Conservation (phyloP, 2,329 filamentous ascomycete species). For the Fusarium guadeloupense region DNA sequence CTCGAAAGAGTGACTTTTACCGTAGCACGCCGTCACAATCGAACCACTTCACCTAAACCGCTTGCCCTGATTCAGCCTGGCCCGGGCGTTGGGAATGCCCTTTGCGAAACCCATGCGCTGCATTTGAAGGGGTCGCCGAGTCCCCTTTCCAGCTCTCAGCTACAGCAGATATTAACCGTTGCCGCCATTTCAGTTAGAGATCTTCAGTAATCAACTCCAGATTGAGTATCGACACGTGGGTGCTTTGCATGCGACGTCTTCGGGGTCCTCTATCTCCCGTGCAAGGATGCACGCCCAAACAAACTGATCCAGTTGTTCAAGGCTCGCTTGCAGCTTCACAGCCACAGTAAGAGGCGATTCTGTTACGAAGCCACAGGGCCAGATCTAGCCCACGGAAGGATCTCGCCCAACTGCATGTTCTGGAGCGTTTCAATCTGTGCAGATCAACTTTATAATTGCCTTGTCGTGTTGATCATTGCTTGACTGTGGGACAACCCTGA, state of each 20-base stretch:
- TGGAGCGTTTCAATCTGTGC: slow-evolving; percentile 1
- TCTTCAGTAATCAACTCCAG: slow-evolving; percentile 30
- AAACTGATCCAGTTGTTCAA: not conserved
- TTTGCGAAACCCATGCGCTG: slow-evolving; percentile 31
- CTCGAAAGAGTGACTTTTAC: slow-evolving; percentile 17
- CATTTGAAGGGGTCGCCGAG: slow-evolving; percentile 35
- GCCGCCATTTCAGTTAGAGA: slow-evolving; percentile 18
- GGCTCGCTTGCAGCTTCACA: slow-evolving; percentile 15
- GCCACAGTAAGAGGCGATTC: slow-evolving; percentile 31
- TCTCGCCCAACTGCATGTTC: slow-evolving; percentile 4
- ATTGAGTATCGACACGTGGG: slow-evolving; percentile 33
- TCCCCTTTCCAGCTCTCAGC: slow-evolving; percentile 14
- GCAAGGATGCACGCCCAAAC: slow-evolving; percentile 7
- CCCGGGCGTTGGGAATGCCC: slow-evolving; percentile 30
- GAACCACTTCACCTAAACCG: slow-evolving; percentile 35
- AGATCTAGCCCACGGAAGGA: slow-evolving; percentile 11
- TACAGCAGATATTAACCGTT: slow-evolving; percentile 9
- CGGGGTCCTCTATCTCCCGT: slow-evolving; percentile 5
- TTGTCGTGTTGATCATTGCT: slow-evolving; percentile 33
- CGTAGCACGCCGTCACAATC: slow-evolving; percentile 34
- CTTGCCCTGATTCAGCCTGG: slow-evolving; percentile 38
- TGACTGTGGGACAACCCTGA: not conserved
- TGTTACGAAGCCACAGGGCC: slow-evolving; percentile 22
- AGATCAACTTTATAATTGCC: slow-evolving; percentile 3
- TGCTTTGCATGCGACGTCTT: slow-evolving; percentile 22